A percentile compares a stretch with the other conserved stretches of the same genome.
Conservation (phyloP, 179 eudicot species). For the Patellifolia procumbens region DNA sequence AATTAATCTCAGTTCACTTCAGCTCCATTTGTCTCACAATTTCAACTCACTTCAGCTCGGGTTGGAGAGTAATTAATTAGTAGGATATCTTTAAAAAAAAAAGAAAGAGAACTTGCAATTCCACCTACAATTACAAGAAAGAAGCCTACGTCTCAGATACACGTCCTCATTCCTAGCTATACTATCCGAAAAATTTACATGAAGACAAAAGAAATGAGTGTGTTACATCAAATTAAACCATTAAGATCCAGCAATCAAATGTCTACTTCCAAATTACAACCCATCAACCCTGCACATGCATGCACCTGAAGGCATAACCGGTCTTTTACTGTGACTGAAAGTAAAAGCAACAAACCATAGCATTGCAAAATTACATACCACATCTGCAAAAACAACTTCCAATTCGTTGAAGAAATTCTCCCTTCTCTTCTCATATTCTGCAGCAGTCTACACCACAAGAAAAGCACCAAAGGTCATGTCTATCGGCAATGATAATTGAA, state of each 20-base stretch:
- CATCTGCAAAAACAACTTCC: conserved; percentile 83
- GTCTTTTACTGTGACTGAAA: neutral
- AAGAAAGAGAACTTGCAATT: conserved; percentile 3
- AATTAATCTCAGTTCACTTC: no score
- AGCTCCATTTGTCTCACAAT: no score
- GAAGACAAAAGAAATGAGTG: neutral
- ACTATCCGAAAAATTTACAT: neutral
- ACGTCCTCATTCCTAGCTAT: neutral
- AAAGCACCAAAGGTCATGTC: conserved; percentile 3
- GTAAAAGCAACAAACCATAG: conserved; percentile 1
- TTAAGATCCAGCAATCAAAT: neutral
- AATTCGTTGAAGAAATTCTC: conserved; percentile 86
- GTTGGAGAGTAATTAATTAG: neutral
- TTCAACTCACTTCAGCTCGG: no score
- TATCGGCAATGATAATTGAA: neutral
- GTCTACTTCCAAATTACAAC: neutral
- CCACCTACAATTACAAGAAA: neutral
- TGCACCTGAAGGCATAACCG: neutral
- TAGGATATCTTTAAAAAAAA: neutral
- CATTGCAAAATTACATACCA: conserved; percentile 54
- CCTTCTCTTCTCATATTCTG: conserved; percentile 79
- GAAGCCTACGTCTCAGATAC: neutral
- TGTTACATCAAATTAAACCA: neutral
- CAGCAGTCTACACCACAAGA: conserved; percentile 58
- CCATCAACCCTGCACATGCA: neutral